phyloP scores from a whole-genome alignment of 768 basidiomycete species.

The Sporobolomyces phaffii region DNA sequence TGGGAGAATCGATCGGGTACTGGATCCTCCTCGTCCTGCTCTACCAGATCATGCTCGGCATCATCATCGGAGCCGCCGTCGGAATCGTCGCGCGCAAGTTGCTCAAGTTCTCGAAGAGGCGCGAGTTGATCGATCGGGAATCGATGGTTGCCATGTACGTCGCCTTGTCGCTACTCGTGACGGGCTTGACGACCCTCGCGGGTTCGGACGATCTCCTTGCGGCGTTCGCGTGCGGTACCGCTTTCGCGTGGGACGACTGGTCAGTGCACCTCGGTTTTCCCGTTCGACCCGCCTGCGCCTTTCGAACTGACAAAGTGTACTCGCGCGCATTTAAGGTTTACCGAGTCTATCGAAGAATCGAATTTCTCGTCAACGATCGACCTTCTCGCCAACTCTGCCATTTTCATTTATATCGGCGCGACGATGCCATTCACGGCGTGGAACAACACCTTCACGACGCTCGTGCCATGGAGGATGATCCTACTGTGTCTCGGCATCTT shows the following conservation, averaged over 20 bases:
- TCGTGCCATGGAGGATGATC: constrained; percentile 77
- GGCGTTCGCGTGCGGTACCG: constrained; percentile 88
- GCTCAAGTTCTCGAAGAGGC: constrained; percentile 45
- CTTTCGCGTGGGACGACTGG: constrained; percentile 55
- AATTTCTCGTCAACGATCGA: constrained; percentile 95
- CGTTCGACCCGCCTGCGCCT: too few relatives aligned
- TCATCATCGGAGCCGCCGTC: constrained; percentile 47
- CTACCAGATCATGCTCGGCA: constrained; percentile 48
- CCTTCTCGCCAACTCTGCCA: constrained; percentile 87
- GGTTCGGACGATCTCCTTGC: constrained; percentile 59
- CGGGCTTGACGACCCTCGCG: constrained; percentile 58
- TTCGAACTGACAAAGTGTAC: neutral
- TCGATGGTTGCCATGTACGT: constrained; percentile 49
- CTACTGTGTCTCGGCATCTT: constrained; percentile 78
- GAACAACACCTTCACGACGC: constrained; percentile 58
- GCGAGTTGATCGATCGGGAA: constrained; percentile 49
- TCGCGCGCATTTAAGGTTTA: constrained; percentile 37
- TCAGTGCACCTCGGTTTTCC: neutral
- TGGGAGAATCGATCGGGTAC: constrained; percentile 61
- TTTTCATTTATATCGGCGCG: constrained; percentile 92
- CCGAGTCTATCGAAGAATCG: constrained; percentile 61
- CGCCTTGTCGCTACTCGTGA: constrained; percentile 67
- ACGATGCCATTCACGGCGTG: constrained; percentile 92
- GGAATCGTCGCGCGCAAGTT: constrained; percentile 47
- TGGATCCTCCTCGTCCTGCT: constrained; percentile 58